phyloP scores from a whole-genome alignment of 2,329 filamentous ascomycete species.

The Xylariaceae sp. region DNA sequence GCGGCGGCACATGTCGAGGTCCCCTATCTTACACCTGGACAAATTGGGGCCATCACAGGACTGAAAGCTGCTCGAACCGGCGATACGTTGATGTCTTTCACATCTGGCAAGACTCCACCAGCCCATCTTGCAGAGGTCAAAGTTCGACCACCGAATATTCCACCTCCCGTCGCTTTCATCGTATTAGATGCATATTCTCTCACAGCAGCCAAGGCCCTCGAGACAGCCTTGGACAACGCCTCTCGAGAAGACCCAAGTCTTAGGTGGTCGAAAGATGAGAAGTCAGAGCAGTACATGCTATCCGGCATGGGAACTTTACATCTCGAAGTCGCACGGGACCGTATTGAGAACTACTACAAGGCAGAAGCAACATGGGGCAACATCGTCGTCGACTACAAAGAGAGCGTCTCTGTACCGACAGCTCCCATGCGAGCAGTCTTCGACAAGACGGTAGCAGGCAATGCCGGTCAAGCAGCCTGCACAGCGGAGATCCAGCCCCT shows the following conservation, averaged over 20 bases:
- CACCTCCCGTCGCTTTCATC: conserved; percentile 94
- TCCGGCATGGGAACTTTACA: conserved; percentile 97
- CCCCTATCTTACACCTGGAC: conserved; percentile 72
- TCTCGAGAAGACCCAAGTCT: conserved; percentile 91
- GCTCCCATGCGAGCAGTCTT: conserved; percentile 59
- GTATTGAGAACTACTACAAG: conserved; percentile 84
- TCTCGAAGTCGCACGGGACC: conserved; percentile 85
- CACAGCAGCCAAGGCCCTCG: conserved; percentile 74
- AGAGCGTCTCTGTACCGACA: conserved; percentile 63
- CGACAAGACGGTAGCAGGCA: conserved; percentile 77
- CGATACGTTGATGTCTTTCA: conserved; percentile 80
- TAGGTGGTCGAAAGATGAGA: conserved; percentile 77
- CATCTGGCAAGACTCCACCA: conserved; percentile 58
- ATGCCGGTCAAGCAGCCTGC: conserved; percentile 73
- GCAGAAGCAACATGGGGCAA: conserved; percentile 80
- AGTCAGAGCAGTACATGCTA: conserved; percentile 87
- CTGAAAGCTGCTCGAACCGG: conserved; percentile 90
- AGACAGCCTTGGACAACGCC: conserved; percentile 70
- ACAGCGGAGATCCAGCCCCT: conserved; percentile 64
- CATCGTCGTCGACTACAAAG: conserved; percentile 94
- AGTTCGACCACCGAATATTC: conserved; percentile 81
- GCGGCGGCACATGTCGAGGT: conserved; percentile 85
- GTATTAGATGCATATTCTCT: conserved; percentile 78
- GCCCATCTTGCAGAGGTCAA: conserved; percentile 70
- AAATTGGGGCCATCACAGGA: conserved; percentile 90